phyloP scores from a whole-genome alignment of 2,329 filamentous ascomycete species.

The Xylariales sp. region DNA sequence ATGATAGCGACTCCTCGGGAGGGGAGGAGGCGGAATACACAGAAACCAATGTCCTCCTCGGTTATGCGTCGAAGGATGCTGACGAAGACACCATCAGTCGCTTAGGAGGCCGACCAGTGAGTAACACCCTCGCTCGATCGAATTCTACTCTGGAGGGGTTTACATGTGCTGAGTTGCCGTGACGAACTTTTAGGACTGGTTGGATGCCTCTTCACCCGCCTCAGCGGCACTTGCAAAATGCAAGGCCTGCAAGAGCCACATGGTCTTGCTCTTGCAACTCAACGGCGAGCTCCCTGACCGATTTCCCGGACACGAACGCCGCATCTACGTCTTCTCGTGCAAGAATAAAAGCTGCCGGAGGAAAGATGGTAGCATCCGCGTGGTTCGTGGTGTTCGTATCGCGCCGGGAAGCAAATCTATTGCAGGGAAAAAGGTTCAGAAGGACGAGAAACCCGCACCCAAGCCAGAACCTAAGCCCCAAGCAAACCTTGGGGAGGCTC shows the following conservation, averaged over 20 bases:
- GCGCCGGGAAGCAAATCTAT: slow-evolving; percentile 17
- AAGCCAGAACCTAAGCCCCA: slow-evolving; percentile 26
- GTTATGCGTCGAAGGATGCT: slow-evolving; percentile 77
- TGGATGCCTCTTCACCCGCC: slow-evolving; percentile 66
- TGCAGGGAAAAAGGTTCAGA: slow-evolving; percentile 26
- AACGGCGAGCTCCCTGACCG: slow-evolving; percentile 84
- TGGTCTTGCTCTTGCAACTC: slow-evolving; percentile 83
- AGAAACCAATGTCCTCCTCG: slow-evolving; percentile 83
- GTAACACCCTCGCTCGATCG: too few species aligned
- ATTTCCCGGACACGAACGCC: slow-evolving; percentile 82
- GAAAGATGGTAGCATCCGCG: slow-evolving; percentile 77
- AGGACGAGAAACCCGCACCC: slow-evolving; percentile 24
- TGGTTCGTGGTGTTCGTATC: slow-evolving; percentile 63
- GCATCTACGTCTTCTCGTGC: slow-evolving; percentile 84
- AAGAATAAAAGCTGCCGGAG: slow-evolving; percentile 72
- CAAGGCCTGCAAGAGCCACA: slow-evolving; percentile 77
- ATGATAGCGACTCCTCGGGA: slow-evolving; percentile 78
- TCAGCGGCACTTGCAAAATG: slow-evolving; percentile 77
- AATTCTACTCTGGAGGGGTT: too few species aligned
- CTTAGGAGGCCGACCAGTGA: slow-evolving; percentile 80
- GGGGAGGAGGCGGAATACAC: slow-evolving; percentile 61
- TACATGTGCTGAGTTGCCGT: too few species aligned
- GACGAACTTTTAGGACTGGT: slow-evolving; percentile 92
- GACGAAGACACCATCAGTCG: slow-evolving; percentile 83
- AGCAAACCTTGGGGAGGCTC: slow-evolving; percentile 56